phyloP scores from a whole-genome alignment of 163 green algal genomes.

The Volvox carteri region DNA sequence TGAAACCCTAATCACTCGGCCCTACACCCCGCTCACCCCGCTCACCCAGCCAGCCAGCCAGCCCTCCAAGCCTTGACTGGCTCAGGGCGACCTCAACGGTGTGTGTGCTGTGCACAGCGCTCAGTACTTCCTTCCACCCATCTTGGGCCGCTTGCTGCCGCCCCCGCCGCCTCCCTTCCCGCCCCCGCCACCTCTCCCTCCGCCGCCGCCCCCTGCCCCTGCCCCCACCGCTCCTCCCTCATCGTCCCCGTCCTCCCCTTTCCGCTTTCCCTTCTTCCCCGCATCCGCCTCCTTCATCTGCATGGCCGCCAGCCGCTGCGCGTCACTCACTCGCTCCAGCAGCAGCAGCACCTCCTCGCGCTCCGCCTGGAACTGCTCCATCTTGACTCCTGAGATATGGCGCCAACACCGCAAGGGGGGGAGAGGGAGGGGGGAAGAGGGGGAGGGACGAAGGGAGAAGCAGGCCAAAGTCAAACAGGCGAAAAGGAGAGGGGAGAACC shows the following conservation, averaged over 20 bases:
- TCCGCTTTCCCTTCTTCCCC: conserved; percentile 62
- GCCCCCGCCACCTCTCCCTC: background rate
- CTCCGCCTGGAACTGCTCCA: conserved; percentile 91
- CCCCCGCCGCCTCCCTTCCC: background rate
- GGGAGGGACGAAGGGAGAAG: background rate
- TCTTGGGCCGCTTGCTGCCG: conserved; percentile 17
- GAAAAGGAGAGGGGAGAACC: no score
- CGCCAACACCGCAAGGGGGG: no score
- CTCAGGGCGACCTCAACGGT: no score
- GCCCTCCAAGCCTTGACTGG: no score
- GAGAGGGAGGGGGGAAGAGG: background rate
- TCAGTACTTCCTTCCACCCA: conserved; percentile 38
- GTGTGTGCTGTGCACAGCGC: no score
- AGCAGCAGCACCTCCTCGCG: conserved; percentile 95
- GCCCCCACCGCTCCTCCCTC: conserved; percentile 25
- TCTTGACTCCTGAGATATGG: conserved; percentile 82
- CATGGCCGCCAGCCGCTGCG: conserved; percentile 91
- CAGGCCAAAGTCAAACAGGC: no score
- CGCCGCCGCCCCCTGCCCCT: conserved; percentile 14
- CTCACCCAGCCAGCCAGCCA: background rate
- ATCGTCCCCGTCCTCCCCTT: conserved; percentile 64
- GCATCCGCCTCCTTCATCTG: conserved; percentile 86
- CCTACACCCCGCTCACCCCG: background rate
- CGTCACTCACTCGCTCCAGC: conserved; percentile 90
- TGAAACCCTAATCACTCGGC: background rate